Evolutionary conservation across 1,139 yeast genomes (phyloP).

Genomic region (Saccharomyces uvarum): DNA sequence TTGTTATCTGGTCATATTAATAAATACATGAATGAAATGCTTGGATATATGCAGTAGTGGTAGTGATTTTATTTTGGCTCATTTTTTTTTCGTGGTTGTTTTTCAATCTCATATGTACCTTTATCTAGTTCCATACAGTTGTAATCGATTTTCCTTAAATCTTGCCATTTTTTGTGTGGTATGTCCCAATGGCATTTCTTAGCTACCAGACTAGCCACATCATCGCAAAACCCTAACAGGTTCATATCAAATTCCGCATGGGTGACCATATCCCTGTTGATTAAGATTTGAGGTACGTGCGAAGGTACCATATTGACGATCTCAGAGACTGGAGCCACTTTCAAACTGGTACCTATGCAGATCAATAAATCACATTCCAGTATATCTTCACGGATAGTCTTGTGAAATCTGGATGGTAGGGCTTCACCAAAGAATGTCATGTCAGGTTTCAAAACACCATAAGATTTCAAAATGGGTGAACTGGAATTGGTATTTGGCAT

Average conservation of each 20-base stretch:
- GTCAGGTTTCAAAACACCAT: conserved; percentile 88
- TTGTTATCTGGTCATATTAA: conserved; percentile 24
- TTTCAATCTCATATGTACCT: conserved; percentile 21
- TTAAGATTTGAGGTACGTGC: conserved; percentile 71
- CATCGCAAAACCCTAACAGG: conserved; percentile 81
- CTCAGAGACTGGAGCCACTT: conserved; percentile 94
- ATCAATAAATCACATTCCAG: conserved; percentile 69
- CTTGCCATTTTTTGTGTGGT: conserved; percentile 42
- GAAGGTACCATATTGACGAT: conserved; percentile 67
- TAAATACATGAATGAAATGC: conserved; percentile 25
- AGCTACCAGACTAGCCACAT: conserved; percentile 62
- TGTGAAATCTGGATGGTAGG: conserved; percentile 67
- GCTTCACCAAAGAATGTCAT: conserved; percentile 92
- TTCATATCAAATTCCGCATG: conserved; percentile 78
- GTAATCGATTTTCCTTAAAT: conserved; percentile 17
- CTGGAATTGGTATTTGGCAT: neutral
- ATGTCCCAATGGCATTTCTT: conserved; percentile 60
- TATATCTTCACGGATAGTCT: conserved; percentile 50
- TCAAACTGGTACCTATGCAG: conserved; percentile 87
- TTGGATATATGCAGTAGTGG: conserved; percentile 12
- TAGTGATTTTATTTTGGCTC: neutral
- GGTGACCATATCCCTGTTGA: conserved; percentile 68
- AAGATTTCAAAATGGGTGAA: conserved; percentile 35
- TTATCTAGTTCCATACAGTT: conserved; percentile 20
- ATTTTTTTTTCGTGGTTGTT: neutral